Evolutionary conservation across 768 basidiomycete genomes (phyloP).

Genomic region (Melanogaster broomeanus): DNA sequence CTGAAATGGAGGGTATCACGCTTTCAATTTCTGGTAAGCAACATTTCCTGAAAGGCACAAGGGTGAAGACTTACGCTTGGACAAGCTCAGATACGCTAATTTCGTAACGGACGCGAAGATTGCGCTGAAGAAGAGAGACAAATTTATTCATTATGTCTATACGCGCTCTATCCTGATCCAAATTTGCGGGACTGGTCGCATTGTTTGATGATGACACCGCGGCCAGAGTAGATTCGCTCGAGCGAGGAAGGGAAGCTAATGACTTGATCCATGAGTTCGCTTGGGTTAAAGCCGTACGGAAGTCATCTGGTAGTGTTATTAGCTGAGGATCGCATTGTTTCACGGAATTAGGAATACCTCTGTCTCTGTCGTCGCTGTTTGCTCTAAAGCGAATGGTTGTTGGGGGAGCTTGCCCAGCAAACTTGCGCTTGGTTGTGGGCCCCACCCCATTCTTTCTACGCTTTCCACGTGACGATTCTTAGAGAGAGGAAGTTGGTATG

Average conservation of each 20-base stretch:
- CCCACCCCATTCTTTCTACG: constrained; percentile 31
- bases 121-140: constrained; percentile 64
- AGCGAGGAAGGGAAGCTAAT: constrained; percentile 47
- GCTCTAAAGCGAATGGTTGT: constrained; percentile 29
- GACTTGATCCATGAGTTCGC: constrained; percentile 61
- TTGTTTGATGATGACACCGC: constrained; percentile 42
- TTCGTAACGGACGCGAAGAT: constrained; percentile 76
- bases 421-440: constrained; percentile 31
- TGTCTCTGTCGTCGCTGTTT: constrained; percentile 37
- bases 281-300: constrained; percentile 68
- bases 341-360: constrained; percentile 24
- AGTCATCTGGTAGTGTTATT: constrained; percentile 56
- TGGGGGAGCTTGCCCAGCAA: constrained; percentile 34
- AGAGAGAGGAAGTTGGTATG: not conserved
- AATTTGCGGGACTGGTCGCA: constrained; percentile 31
- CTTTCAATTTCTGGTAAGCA: constrained; percentile 43
- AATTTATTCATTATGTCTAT: constrained; percentile 67
- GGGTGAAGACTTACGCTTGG: constrained; percentile 58
- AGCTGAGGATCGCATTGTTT: not conserved
- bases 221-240: constrained; percentile 32
- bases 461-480: constrained; percentile 31
- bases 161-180: constrained; percentile 53
- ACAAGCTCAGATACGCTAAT: constrained; percentile 68
- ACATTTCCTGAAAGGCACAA: not conserved
- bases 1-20: constrained; percentile 76